Percentiles rank a stretch among this genome's conserved stretches.
These are phyloP conservation scores for Lithohypha guttulata DNA, from an alignment of 2,329 filamentous ascomycete species.

Conservation along the genomic window DNA sequence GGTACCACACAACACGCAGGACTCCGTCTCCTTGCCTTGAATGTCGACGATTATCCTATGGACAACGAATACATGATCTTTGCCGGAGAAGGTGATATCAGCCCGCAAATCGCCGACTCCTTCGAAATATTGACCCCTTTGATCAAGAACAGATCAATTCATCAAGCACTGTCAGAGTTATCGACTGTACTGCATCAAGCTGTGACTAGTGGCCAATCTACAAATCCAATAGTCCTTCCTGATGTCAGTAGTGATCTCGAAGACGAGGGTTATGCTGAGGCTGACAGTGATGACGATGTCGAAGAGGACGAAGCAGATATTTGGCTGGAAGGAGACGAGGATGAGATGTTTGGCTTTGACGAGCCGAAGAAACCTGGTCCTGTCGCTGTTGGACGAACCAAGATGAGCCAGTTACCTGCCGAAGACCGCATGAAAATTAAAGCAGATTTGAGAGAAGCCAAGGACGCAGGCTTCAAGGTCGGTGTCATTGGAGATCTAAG, in stretches of 20 bases:
- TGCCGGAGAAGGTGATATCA: conserved; percentile 30
- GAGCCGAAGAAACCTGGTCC: not conserved
- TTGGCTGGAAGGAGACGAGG: conserved; percentile 30
- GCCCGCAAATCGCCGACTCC: conserved; percentile 20
- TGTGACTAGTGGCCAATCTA: conserved; percentile 8
- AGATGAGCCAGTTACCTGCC: not conserved
- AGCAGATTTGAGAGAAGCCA: conserved; percentile 51
- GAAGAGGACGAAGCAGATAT: conserved; percentile 22
- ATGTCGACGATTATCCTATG: conserved; percentile 51
- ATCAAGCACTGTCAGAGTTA: conserved; percentile 24
- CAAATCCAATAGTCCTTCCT: conserved; percentile 22
- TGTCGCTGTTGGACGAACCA: conserved; percentile 6
- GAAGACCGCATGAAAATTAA: conserved; percentile 34
- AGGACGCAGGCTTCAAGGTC: conserved; percentile 58
- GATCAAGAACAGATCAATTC: conserved; percentile 23
- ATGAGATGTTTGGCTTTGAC: conserved; percentile 18
- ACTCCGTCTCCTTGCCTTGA: conserved; percentile 25
- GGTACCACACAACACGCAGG: conserved; percentile 3
- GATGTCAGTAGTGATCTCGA: conserved; percentile 21
- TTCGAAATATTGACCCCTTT: conserved; percentile 20
- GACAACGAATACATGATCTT: conserved; percentile 41
- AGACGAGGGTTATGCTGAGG: conserved; percentile 19
- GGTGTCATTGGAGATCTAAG: conserved; percentile 48
- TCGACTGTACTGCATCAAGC: conserved; percentile 12
- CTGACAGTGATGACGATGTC: conserved; percentile 25